These are phyloP conservation scores for Xeromyces bisporus DNA, from an alignment of 495 filamentous ascomycete species.

Conservation along the genomic window DNA sequence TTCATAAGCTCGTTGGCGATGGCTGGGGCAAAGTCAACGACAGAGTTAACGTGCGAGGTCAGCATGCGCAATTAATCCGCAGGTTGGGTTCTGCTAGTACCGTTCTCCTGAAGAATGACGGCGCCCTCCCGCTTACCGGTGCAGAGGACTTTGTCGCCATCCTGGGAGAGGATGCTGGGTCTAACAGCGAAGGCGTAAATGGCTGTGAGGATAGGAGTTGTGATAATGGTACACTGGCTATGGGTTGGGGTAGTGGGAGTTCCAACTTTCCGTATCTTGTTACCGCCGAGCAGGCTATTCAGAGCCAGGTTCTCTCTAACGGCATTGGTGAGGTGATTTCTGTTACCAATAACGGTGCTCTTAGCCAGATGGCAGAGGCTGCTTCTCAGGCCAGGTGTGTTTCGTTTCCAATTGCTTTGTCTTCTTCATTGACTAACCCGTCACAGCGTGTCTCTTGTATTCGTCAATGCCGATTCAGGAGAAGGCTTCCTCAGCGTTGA, in stretches of 20 bases:
- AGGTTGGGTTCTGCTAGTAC: conserved; percentile 59
- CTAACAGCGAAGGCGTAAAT: conserved; percentile 67
- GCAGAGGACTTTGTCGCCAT: conserved; percentile 60
- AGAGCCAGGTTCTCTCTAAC: conserved; percentile 45
- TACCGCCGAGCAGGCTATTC: conserved; percentile 73
- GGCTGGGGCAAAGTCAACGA: conserved; percentile 55
- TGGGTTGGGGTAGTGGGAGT: conserved; percentile 89
- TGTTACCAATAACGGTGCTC: conserved; percentile 61
- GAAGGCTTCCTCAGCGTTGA: conserved; percentile 78
- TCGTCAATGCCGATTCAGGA: conserved; percentile 74
- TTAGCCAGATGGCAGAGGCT: conserved; percentile 37
- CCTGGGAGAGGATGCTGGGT: conserved; percentile 74
- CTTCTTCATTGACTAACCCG: not conserved
- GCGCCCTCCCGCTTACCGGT: conserved; percentile 57
- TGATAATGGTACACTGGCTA: conserved; percentile 70
- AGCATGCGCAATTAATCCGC: conserved; percentile 57
- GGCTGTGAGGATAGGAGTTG: conserved; percentile 72
- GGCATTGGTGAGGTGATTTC: conserved; percentile 40
- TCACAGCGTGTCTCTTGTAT: conserved; percentile 54
- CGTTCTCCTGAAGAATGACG: conserved; percentile 77
- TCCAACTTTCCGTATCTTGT: conserved; percentile 84
- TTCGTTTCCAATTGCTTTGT: not conserved
- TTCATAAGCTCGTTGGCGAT: conserved; percentile 42
- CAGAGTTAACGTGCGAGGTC: conserved; percentile 65
- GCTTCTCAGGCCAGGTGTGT: conserved; percentile 41